Conservation (phyloP, 129 eudicot genomes). For the Flaveria linearis region DNA sequence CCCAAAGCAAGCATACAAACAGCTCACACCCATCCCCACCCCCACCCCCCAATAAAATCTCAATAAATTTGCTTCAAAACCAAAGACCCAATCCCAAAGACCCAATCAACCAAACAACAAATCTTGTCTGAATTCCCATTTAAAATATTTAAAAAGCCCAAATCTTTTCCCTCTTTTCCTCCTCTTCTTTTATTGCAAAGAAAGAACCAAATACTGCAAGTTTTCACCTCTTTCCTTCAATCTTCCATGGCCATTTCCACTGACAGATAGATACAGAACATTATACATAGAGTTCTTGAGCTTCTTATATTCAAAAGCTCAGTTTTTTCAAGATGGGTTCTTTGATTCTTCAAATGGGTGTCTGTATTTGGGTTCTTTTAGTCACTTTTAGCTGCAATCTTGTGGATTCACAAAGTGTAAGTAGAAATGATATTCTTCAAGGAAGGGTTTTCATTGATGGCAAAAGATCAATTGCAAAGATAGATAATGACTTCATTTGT, state of each 20-base stretch:
- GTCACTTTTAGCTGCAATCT: slow-evolving; percentile 36
- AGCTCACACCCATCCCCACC: slow-evolving; percentile 33
- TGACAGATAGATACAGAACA: slow-evolving; percentile 24
- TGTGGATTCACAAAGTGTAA: slow-evolving; percentile 43
- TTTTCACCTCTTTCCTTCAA: slow-evolving; percentile 20
- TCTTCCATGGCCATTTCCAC: slow-evolving; percentile 28
- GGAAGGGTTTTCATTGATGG: slow-evolving; percentile 61
- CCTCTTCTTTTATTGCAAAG: slow-evolving; percentile 23
- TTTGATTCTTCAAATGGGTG: slow-evolving; percentile 45
- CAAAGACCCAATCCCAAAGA: slow-evolving; percentile 26
- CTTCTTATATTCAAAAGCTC: slow-evolving; percentile 6
- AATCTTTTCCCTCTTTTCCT: slow-evolving; percentile 16
- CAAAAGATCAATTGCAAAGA: slow-evolving; percentile 50
- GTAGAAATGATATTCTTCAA: slow-evolving; percentile 22
- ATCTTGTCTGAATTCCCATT: slow-evolving; percentile 29
- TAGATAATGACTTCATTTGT: slow-evolving; percentile 71
- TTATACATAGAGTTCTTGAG: slow-evolving; percentile 30
- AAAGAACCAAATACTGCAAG: slow-evolving; percentile 7
- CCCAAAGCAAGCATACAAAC: slow-evolving; percentile 47
- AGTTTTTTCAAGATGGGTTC: slow-evolving; percentile 46
- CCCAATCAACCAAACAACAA: slow-evolving; percentile 21
- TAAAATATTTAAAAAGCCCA: slow-evolving; percentile 18
- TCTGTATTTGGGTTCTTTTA: slow-evolving; percentile 39
- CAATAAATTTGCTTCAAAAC: slow-evolving; percentile 24
- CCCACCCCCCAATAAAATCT: background rate